These are phyloP conservation scores for Cucurbitaria berberidis DNA, from an alignment of 2,329 filamentous ascomycete genomes.

Conservation along the genomic window DNA sequence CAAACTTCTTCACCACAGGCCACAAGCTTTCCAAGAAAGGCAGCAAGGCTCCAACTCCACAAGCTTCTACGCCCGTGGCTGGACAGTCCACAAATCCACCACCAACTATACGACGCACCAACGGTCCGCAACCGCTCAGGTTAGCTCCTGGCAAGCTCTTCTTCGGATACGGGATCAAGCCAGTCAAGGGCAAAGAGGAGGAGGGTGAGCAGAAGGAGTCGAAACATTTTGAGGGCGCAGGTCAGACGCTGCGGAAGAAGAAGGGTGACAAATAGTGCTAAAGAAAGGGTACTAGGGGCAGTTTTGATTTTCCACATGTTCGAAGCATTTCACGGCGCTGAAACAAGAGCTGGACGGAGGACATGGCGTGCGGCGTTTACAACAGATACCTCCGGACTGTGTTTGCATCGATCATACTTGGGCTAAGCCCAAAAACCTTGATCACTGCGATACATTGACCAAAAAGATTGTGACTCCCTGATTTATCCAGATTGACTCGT, in stretches of 20 bases:
- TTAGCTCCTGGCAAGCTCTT: constrained; percentile 90
- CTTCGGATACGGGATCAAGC: constrained; percentile 93
- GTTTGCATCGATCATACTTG: not conserved
- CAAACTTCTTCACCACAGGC: constrained; percentile 80
- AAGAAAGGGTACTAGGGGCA: not conserved
- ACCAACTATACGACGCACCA: constrained; percentile 59
- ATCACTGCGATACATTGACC: not conserved
- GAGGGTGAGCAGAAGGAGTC: constrained; percentile 66
- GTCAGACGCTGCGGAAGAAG: constrained; percentile 82
- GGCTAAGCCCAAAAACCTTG: not conserved
- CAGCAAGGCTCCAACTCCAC: constrained; percentile 73
- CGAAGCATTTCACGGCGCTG: constrained; percentile 37
- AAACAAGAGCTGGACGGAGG: constrained; percentile 5
- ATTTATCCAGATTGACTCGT: not conserved
- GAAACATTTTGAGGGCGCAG: constrained; percentile 78
- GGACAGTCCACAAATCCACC: constrained; percentile 56
- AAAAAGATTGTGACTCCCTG: not conserved
- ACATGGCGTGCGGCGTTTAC: constrained; percentile 28
- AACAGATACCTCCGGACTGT: constrained; percentile 9
- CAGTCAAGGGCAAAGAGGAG: constrained; percentile 76
- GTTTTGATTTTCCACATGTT: constrained; percentile 3
- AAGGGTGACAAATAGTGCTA: constrained; percentile 58
- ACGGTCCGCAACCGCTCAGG: constrained; percentile 85
- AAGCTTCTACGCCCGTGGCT: constrained; percentile 65
- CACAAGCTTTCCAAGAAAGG: constrained; percentile 86